phyloP scores from a whole-genome alignment of 371 early-diverging fungal species.

The Vairimorpha apis region DNA sequence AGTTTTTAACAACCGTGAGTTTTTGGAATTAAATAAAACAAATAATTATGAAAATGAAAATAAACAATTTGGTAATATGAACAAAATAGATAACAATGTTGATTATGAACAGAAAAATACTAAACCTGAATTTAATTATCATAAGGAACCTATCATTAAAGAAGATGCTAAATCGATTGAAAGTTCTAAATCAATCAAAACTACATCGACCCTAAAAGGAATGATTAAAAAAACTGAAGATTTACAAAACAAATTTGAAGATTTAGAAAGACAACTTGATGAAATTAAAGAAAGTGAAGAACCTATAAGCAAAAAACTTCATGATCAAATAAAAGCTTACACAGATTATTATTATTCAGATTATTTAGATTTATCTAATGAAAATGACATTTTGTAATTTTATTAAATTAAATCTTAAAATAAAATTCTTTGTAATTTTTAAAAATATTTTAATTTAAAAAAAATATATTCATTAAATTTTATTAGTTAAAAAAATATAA shows the following conservation, averaged over 20 bases:
- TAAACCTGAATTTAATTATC: neutral
- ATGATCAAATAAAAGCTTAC: constrained; percentile 41
- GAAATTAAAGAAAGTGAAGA: constrained; percentile 55
- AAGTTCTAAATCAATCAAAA: constrained; percentile 44
- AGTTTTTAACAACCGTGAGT: too few relatives aligned
- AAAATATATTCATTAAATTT: too few relatives aligned
- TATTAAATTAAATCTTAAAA: neutral
- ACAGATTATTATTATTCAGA: constrained; percentile 50
- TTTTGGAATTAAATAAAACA: too few relatives aligned
- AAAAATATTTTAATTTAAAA: neutral
- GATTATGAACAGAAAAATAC: neutral
- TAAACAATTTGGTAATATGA: neutral
- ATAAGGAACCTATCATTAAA: neutral
- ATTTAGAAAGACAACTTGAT: constrained; percentile 58
- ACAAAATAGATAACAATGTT: neutral
- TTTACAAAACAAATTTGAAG: constrained; percentile 57
- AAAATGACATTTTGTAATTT: constrained; percentile 49
- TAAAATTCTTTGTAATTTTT: neutral
- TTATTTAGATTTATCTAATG: constrained; percentile 46
- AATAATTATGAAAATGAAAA: too few relatives aligned
- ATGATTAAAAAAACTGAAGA: constrained; percentile 61
- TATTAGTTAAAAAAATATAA: too few relatives aligned
- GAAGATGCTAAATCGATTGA: constrained; percentile 18
- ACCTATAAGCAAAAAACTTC: constrained; percentile 38
- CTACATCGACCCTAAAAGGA: constrained; percentile 58